A percentile compares a stretch with the other conserved stretches of the same genome.
These are phyloP conservation scores for Straminergon stramineum DNA, from an alignment of 225 moss, liverwort and hornwort species.

Conservation along the genomic window DNA sequence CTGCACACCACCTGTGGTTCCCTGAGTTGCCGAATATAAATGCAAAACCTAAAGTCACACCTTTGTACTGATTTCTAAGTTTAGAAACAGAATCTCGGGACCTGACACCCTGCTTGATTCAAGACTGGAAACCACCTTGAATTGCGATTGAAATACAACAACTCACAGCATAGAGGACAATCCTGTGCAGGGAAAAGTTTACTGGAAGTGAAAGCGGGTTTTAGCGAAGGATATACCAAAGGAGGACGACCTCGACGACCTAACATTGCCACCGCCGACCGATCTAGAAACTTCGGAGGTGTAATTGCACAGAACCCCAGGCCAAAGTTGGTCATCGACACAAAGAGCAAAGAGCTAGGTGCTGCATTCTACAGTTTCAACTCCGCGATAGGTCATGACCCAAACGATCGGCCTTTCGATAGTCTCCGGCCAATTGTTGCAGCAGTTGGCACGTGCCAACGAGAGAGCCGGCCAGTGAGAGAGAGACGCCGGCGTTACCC, in stretches of 20 bases:
- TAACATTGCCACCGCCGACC: neutral
- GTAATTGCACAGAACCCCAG: neutral
- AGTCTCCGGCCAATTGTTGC: neutral
- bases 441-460: slow-evolving; percentile 4
- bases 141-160: neutral
- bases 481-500: neutral
- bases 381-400: neutral
- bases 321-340: neutral
- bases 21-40: neutral
- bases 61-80: neutral
- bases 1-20: neutral
- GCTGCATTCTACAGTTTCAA: neutral
- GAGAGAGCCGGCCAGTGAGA: neutral
- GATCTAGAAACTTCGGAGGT: neutral
- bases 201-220: neutral
- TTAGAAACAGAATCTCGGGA: neutral
- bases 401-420: neutral
- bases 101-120: neutral
- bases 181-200: neutral
- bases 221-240: neutral
- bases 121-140: neutral
- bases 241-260: neutral
- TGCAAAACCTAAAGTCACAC: slow-evolving; percentile 15
- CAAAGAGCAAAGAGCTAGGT: neutral
- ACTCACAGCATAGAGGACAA: neutral